A percentile compares a stretch with the other conserved stretches of the same genome.
These are phyloP conservation scores for Neofusicoccum sp. DNA, from an alignment of 2,329 filamentous ascomycete genomes.

Conservation along the genomic window DNA sequence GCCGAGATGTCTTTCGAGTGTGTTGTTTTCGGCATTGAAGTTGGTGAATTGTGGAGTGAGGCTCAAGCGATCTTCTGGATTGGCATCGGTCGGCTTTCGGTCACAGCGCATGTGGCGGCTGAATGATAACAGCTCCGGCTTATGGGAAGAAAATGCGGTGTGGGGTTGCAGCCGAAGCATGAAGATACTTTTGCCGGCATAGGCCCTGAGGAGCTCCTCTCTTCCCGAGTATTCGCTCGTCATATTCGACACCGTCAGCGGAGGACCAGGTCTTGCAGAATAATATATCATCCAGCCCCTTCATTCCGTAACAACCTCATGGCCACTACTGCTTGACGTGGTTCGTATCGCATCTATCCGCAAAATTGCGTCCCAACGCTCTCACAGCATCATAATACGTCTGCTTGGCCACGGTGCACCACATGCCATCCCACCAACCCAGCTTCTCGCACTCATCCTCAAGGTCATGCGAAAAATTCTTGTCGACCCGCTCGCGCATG, in stretches of 20 bases:
- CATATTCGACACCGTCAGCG: too few species aligned
- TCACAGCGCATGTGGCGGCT: neutral
- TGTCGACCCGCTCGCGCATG: neutral
- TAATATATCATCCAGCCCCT: too few species aligned
- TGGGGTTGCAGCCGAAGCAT: neutral
- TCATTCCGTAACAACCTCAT: neutral
- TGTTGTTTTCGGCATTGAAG: neutral
- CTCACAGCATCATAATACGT: slow-evolving; percentile 1
- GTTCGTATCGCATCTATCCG: neutral
- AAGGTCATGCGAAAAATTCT: neutral
- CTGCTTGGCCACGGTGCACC: neutral
- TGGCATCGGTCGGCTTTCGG: neutral
- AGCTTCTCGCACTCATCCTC: neutral
- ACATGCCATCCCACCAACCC: neutral
- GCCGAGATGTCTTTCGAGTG: neutral
- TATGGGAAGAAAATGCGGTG: neutral
- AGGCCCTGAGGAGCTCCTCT: too few species aligned
- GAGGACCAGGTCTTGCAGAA: too few species aligned
- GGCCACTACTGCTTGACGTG: neutral
- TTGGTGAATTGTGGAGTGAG: neutral
- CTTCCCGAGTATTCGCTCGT: too few species aligned
- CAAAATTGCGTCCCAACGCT: neutral
- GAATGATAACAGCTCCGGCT: neutral
- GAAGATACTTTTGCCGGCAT: too few species aligned
- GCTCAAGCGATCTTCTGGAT: neutral